Base-by-base conservation (phyloP, 2,329 filamentous ascomycete species). In the Botryosphaeria dothidea region DNA sequence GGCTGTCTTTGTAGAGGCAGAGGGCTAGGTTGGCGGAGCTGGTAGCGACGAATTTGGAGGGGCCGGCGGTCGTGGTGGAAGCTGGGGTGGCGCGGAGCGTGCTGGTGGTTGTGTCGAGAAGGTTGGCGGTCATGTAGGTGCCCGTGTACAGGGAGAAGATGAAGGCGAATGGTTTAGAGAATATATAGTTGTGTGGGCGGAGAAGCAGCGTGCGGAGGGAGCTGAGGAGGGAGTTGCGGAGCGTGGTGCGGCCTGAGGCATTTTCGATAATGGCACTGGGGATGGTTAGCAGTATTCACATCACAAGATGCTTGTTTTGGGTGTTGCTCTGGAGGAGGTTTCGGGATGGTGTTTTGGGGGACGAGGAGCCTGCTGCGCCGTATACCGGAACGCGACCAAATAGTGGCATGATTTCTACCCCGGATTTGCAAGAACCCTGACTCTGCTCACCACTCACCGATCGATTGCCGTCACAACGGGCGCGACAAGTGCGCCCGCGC, bases 391-490 rank as follows among this genome's bases (percentile, higher is more conserved):
- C 31, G 38, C 54, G 41, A 19, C 13, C 13, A 46, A 23, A 46
- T 15, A 41, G 41, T 60, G 56, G 45, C 36, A 45, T 48, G 41
- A 52, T 46, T 43, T 43, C 27, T 58, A 58, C 56, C 56, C 56
- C 56, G 56, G 56, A 60, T 60, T 60, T 60, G 56, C 56, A 25
- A 34, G 27, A 52, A 34, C 49, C 49, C 27, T 52, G 49, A 5
- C 27, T 17, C 21, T 23, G 4, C 17, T 29, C 23, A 29, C 11
- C 21, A 72, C 81, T 66, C 81, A 93, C 91, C 90, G 88, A 78
- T 97, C 93, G 78, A 97, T 95, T 69, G 95, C 90, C 41, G 90
- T 91, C 68, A 97, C 94, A 43, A 96, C 75, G 1, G 93, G 93
- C 63, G 93, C 92, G 54, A 97, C 90, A 67, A 95, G 80, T 6